phyloP scores from a whole-genome alignment of 176 grass and related monocot genomes.

The Saccharum officinarum region DNA sequence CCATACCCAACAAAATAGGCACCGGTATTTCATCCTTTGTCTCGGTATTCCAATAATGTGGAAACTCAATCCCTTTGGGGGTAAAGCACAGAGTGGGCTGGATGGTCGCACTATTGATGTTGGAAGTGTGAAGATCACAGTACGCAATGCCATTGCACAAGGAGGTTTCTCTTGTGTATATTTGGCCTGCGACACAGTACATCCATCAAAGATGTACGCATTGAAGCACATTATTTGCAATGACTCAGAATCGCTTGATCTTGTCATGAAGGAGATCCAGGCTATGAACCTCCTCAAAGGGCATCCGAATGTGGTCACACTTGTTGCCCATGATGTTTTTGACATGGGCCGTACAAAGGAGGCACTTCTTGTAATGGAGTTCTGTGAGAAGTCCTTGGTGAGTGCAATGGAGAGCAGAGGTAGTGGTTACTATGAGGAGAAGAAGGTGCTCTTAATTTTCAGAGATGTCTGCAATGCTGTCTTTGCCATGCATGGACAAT shows the following conservation, averaged over 20 bases:
- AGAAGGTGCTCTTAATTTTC: slow-evolving; percentile 72
- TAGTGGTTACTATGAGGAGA: slow-evolving; percentile 71
- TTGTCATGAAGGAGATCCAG: slow-evolving; percentile 77
- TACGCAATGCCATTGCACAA: slow-evolving; percentile 73
- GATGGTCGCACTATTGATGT: slow-evolving; percentile 76
- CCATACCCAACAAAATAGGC: background rate
- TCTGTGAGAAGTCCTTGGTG: slow-evolving; percentile 74
- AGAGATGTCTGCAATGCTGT: slow-evolving; percentile 82
- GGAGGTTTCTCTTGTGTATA: slow-evolving; percentile 90
- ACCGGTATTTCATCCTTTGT: slow-evolving; percentile 10
- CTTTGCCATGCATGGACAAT: slow-evolving; percentile 80
- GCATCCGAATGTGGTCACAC: slow-evolving; percentile 72
- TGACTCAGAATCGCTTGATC: slow-evolving; percentile 64
- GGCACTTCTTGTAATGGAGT: slow-evolving; percentile 76
- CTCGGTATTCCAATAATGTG: slow-evolving; percentile 45
- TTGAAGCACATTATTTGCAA: slow-evolving; percentile 88
- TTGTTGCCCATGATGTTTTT: slow-evolving; percentile 68
- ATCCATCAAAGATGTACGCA: slow-evolving; percentile 65
- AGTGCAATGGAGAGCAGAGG: slow-evolving; percentile 68
- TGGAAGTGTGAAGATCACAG: slow-evolving; percentile 59
- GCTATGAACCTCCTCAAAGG: slow-evolving; percentile 74
- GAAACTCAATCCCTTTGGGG: slow-evolving; percentile 76
- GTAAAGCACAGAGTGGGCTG: slow-evolving; percentile 56
- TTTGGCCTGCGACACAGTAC: slow-evolving; percentile 45
- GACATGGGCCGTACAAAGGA: slow-evolving; percentile 83